Evolutionary conservation across 2,329 filamentous ascomycete species (phyloP).

Genomic region (Fusarium lyarnte): DNA sequence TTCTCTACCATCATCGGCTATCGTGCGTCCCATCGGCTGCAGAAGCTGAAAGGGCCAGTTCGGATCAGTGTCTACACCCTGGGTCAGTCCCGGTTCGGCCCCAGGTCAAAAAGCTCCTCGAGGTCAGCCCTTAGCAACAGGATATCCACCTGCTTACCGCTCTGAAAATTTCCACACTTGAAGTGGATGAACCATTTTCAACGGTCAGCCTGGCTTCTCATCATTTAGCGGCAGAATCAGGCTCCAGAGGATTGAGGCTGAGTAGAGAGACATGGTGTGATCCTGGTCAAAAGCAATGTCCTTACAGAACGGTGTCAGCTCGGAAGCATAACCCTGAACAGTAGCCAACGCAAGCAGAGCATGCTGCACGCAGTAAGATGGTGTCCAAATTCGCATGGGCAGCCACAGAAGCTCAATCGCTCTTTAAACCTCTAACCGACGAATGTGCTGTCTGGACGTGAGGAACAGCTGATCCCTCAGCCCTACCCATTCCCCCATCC

Average conservation of each 20-base stretch:
- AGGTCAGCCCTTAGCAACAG: slow-evolving; percentile 27
- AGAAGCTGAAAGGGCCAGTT: not conserved
- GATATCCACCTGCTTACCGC: slow-evolving; percentile 18
- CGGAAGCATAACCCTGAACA: slow-evolving; percentile 17
- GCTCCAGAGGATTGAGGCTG: slow-evolving; percentile 24
- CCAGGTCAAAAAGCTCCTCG: not conserved
- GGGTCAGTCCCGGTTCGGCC: slow-evolving; percentile 1
- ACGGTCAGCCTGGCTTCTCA: not conserved
- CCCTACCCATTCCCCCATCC: slow-evolving; percentile 26
- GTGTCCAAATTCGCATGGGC: slow-evolving; percentile 15
- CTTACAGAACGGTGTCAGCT: slow-evolving; percentile 11
- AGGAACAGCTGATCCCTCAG: slow-evolving; percentile 39
- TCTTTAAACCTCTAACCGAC: not conserved
- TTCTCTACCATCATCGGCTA: not conserved
- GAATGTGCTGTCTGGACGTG: slow-evolving; percentile 10
- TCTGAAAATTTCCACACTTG: not conserved
- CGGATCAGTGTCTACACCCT: slow-evolving; percentile 7
- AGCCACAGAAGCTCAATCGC: not conserved
- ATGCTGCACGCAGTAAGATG: slow-evolving; percentile 26
- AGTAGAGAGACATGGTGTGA: slow-evolving; percentile 14
- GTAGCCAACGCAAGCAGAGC: slow-evolving; percentile 17
- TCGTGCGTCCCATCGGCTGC: not conserved
- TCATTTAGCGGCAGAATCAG: slow-evolving; percentile 2
- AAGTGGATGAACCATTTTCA: not conserved
- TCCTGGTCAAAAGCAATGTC: slow-evolving; percentile 6